Evolutionary conservation across 139 green algal species (phyloP).

Genomic region (Picochlorum sp.): DNA sequence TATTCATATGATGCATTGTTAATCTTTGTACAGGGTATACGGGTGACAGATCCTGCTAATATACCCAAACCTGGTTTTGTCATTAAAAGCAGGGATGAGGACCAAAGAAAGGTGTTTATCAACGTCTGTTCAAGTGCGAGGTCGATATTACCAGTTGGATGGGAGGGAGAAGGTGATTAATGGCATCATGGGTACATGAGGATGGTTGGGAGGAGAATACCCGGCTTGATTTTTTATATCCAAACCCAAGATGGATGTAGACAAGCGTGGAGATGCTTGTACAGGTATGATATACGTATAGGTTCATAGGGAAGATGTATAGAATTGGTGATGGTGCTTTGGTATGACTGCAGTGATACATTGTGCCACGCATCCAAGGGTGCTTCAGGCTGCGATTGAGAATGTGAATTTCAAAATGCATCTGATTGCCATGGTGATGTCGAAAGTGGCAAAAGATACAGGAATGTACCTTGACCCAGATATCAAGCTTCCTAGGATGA

Average conservation of each 20-base stretch:
- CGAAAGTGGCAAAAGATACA: not conserved
- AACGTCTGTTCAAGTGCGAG: not conserved
- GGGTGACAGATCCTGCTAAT: not conserved
- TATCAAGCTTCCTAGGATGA: conserved; percentile 13
- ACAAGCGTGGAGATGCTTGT: too few species aligned
- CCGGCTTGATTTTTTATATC: too few species aligned
- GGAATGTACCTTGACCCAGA: not conserved
- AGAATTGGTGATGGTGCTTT: too few species aligned
- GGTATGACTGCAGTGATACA: not conserved
- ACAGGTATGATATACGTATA: too few species aligned
- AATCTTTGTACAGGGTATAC: not conserved
- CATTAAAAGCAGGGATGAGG: conserved; percentile 9
- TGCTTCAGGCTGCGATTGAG: not conserved
- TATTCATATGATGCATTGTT: too few species aligned
- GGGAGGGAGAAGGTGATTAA: not conserved
- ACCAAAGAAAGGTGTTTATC: conserved; percentile 4
- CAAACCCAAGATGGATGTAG: too few species aligned
- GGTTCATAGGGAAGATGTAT: too few species aligned
- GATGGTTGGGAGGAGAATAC: too few species aligned
- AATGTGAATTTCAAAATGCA: conserved; percentile 2
- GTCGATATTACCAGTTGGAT: not conserved
- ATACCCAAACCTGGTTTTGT: conserved; percentile 2
- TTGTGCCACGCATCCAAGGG: not conserved
- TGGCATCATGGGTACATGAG: too few species aligned
- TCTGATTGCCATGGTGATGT: not conserved